Conservation (phyloP, 2,329 filamentous ascomycete genomes). For the Pseudogymnoascus sp. region DNA sequence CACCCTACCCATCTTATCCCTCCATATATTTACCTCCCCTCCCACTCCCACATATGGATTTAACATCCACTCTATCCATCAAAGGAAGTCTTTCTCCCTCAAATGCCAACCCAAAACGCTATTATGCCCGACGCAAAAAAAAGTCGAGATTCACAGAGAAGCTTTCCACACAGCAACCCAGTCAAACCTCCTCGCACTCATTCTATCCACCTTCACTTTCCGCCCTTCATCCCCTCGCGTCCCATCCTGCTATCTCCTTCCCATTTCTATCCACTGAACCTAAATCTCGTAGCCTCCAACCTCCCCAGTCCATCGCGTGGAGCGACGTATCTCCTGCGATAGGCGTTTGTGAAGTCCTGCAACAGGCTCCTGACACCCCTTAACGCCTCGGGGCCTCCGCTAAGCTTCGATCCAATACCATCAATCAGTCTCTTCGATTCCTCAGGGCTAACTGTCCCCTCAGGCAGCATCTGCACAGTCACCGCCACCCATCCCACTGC, state of each 20-base stretch:
- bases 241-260: not conserved
- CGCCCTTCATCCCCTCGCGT: not conserved
- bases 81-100: not conserved
- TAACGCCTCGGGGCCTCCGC: conserved; percentile 51
- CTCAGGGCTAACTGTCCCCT: conserved; percentile 68
- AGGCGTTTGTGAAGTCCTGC: conserved; percentile 95
- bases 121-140: conserved; percentile 4
- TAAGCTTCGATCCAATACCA: conserved; percentile 73
- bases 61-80: conserved; percentile 3
- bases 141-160: conserved; percentile 7
- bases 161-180: not conserved
- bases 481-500: conserved; percentile 74
- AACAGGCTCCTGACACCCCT: conserved; percentile 76
- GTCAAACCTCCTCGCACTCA: not conserved
- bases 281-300: conserved; percentile 79
- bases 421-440: conserved; percentile 75
- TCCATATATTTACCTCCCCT: not conserved
- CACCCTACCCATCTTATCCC: not conserved
- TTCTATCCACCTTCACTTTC: not conserved
- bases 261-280: conserved; percentile 45
- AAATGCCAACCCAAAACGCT: conserved; percentile 3
- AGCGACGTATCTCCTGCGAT: conserved; percentile 89
- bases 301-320: conserved; percentile 83
- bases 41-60: not conserved
- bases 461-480: conserved; percentile 76